Evolutionary conservation across 2,329 filamentous ascomycete genomes (phyloP).

Genomic region (Aspergillus fumigatiaffinis): DNA sequence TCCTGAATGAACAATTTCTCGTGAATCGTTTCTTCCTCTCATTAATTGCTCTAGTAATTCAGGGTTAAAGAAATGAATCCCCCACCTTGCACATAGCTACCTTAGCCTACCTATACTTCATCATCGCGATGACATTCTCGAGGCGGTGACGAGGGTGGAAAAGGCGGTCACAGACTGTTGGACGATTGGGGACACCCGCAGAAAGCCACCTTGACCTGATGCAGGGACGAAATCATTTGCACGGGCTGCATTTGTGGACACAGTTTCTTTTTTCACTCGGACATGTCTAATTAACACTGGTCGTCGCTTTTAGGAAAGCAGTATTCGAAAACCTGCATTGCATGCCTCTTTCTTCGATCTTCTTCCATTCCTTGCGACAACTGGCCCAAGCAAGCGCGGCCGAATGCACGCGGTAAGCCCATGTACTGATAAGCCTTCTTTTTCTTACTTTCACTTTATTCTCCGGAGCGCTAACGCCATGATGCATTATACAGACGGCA

Average conservation of each 20-base stretch:
- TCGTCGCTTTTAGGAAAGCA: background rate
- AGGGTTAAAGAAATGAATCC: no score
- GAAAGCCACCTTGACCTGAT: background rate
- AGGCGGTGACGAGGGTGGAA: background rate
- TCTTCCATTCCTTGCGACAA: background rate
- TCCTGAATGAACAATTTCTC: background rate
- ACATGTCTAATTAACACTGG: background rate
- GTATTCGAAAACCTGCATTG: background rate
- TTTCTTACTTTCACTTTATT: background rate
- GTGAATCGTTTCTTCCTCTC: background rate
- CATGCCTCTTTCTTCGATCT: background rate
- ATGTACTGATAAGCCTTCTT: background rate
- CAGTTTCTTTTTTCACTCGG: background rate
- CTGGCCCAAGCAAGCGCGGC: constrained; percentile 3
- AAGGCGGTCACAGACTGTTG: background rate
- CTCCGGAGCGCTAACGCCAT: background rate
- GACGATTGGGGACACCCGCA: background rate
- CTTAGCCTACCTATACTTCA: background rate
- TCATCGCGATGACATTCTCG: background rate
- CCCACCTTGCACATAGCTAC: background rate
- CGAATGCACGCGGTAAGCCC: background rate
- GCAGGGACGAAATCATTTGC: background rate
- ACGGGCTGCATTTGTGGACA: background rate
- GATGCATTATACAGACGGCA: background rate
- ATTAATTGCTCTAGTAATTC: no score